A percentile compares a stretch with the other conserved stretches of the same genome.
Conservation (phyloP, 2,329 filamentous ascomycete species). For the Dichotomopilus funicola region DNA sequence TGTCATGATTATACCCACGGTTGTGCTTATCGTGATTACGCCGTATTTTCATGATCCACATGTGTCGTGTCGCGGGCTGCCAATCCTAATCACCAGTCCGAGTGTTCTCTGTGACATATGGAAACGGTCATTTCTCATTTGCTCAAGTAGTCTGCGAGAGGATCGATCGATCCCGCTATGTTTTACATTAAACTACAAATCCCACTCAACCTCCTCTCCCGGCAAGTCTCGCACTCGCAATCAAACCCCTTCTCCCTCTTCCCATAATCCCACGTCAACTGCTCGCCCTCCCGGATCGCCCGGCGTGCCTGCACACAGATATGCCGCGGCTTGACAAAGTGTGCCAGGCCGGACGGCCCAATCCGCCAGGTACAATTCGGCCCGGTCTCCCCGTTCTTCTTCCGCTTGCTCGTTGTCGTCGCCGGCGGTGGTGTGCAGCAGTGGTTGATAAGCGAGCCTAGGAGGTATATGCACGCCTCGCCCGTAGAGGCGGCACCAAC, state of each 20-base stretch:
- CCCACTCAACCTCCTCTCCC: neutral
- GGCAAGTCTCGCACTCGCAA: constrained; percentile 24
- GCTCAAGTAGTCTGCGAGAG: too few species aligned
- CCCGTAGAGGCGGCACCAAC: neutral
- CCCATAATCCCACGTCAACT: constrained; percentile 35
- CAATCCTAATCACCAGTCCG: too few species aligned
- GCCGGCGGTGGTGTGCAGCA: constrained; percentile 17
- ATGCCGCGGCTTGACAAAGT: constrained; percentile 19
- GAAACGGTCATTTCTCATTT: too few species aligned
- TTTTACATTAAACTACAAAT: neutral
- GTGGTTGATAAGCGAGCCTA: constrained; percentile 25
- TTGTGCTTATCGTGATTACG: neutral
- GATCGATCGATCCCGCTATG: too few species aligned
- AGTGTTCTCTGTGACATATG: too few species aligned
- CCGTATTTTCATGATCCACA: neutral
- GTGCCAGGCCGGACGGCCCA: constrained; percentile 15
- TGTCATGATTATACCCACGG: neutral
- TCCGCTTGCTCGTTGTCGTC: neutral
- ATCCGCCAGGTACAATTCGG: constrained; percentile 26
- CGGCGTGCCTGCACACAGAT: constrained; percentile 23
- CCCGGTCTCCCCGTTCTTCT: constrained; percentile 3
- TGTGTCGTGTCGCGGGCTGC: too few species aligned
- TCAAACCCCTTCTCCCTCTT: constrained; percentile 23
- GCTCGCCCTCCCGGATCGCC: constrained; percentile 27
- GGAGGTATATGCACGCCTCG: constrained; percentile 21